Evolutionary conservation across 176 grass and related monocot genomes (phyloP), one percentile per base, ranked within the genome.

Genomic region (Thinopyrum elongatum): DNA sequence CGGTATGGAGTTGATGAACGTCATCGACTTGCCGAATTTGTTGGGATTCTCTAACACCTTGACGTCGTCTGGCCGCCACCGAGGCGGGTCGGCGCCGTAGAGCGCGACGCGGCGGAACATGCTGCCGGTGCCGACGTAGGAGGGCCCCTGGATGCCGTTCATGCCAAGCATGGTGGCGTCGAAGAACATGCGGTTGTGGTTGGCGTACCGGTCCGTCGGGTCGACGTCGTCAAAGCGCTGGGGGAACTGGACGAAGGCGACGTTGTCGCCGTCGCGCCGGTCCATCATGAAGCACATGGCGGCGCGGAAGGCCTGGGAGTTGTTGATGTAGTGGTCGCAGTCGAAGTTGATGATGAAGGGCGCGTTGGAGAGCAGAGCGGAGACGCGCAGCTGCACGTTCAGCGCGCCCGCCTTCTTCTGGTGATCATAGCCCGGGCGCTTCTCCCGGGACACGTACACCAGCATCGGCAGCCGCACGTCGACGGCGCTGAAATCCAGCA

Each of bases 131-230:
- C 88, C 88, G 8, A 90, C 88, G 82, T 79, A 90, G 38, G 84
- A 86, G 13, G 88, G 88, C 23, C 88, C 88, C 87, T 95, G 95
- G 42, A 98, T 41, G 34, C 95, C 95, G 79, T 98, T 94, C 15
- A 98, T 93, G 34, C 93, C 95, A 0, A 94, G 93, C 91, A 98
- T 93, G 85, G 94, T 98, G 69, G 93, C 95, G 29, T 98, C 95
- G 19, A 98, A 98, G 91, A 98, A 98, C 83, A 98, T 86, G 19
- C 91, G 94, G 73, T 98, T 98, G 83, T 98, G 95, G 66, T 98
- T 98, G 79, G 89, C 88, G 17, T 98, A 98, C 27, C 95, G 90
- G 80, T 98, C 95, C 6, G 93, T 95, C 29, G 95, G 95, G 61
- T 98, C 95, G 29, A 98, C 94, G 29, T 90, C 95, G 64, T 98